Conservation (phyloP, 1,139 yeast genomes). For the Magnusiomyces starmeri region DNA sequence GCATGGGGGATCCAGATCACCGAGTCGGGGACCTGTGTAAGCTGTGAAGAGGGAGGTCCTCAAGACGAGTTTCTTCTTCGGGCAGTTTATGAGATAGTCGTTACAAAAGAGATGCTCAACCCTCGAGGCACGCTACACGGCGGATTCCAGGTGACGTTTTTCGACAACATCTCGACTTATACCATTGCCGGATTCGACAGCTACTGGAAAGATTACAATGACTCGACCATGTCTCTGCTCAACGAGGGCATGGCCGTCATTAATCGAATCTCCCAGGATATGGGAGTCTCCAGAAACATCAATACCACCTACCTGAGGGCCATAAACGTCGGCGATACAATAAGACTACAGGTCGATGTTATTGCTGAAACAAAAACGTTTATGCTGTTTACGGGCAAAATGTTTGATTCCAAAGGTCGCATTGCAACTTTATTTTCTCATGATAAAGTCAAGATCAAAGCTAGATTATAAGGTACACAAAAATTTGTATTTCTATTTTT, state of each 20-base stretch:
- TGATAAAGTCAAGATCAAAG: slow-evolving; percentile 1
- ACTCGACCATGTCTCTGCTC: neutral
- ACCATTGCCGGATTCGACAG: neutral
- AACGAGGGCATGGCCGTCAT: neutral
- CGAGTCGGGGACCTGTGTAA: neutral
- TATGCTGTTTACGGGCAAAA: neutral
- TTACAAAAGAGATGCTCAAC: neutral
- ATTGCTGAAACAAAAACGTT: neutral
- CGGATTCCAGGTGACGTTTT: neutral
- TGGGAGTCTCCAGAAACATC: slow-evolving; percentile 1
- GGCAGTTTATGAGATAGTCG: neutral
- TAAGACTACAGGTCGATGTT: neutral
- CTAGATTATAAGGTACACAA: neutral
- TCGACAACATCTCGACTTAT: neutral
- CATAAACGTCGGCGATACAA: neutral
- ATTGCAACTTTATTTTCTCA: neutral
- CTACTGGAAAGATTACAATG: neutral
- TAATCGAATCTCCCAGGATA: neutral
- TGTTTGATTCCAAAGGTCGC: neutral
- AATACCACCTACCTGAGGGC: neutral
- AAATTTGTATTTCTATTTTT: neutral
- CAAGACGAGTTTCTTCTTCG: neutral
- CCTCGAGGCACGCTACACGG: slow-evolving; percentile 3
- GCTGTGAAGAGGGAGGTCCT: neutral
- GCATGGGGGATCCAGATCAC: neutral